These are phyloP conservation scores for Nepenthes mirabilis DNA, from an alignment of 148 eudicot species.

Conservation along the genomic window DNA sequence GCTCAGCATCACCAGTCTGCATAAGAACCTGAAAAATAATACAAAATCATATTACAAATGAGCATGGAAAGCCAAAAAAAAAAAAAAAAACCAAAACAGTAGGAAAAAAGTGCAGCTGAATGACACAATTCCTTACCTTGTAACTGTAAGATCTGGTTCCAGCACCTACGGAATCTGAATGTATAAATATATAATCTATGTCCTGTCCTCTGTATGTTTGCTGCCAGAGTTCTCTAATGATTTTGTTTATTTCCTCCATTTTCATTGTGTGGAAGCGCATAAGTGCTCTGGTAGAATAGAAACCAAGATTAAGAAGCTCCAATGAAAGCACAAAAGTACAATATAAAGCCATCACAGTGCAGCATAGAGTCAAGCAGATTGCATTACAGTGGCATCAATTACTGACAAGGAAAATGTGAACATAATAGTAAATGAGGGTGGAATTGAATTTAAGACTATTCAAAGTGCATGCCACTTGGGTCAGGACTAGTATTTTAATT, in stretches of 20 bases:
- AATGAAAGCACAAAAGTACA: not conserved
- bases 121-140: constrained; percentile 31
- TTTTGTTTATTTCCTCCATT: constrained; percentile 98
- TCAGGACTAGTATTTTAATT: no score
- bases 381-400: no score
- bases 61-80: no score
- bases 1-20: constrained; percentile 95
- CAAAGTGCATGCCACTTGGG: no score
- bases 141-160: constrained; percentile 99
- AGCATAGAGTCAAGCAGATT: no score
- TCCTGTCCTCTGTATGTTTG: constrained; percentile 99
- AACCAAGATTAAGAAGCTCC: not conserved
- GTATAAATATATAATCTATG: constrained; percentile 88
- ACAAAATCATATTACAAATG: not conserved
- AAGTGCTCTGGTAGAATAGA: constrained; percentile 53
- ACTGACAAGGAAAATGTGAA: no score
- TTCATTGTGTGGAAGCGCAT: constrained; percentile 99
- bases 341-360: no score
- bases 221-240: constrained; percentile 96
- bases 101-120: not conserved
- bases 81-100: not conserved
- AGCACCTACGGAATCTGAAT: constrained; percentile 91
- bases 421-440: no score
- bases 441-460: no score
- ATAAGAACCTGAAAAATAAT: constrained; percentile 51